Evolutionary conservation across 495 filamentous ascomycete species (phyloP).

Genomic region (Collariella sp.): DNA sequence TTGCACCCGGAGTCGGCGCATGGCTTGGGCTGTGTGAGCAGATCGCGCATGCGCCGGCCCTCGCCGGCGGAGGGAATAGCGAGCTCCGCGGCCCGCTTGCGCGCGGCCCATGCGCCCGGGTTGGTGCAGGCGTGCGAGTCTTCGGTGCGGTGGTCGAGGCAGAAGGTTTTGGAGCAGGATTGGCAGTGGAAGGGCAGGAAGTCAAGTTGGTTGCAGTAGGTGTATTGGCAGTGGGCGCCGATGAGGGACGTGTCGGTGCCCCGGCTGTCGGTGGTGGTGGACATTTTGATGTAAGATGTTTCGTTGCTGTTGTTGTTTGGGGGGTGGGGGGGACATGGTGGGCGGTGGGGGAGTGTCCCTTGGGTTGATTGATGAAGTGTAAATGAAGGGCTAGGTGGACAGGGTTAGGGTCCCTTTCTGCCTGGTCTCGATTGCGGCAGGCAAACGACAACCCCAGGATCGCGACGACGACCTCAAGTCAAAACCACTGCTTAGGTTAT

Average conservation of each 20-base stretch:
- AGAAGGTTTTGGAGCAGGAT: slow-evolving; percentile 76
- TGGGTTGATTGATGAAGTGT: slow-evolving; percentile 4
- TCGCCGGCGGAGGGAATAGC: slow-evolving; percentile 37
- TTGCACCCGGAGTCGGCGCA: slow-evolving; percentile 75
- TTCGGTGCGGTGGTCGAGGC: slow-evolving; percentile 90
- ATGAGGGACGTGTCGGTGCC: slow-evolving; percentile 73
- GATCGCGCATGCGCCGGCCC: slow-evolving; percentile 36
- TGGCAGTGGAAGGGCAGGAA: slow-evolving; percentile 95
- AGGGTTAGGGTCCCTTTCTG: slow-evolving; percentile 2
- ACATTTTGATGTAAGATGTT: slow-evolving; percentile 43
- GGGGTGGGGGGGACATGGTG: slow-evolving; percentile 35
- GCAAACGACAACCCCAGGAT: background rate
- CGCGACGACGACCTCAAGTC: background rate
- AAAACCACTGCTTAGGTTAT: background rate
- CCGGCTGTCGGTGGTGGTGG: slow-evolving; percentile 53
- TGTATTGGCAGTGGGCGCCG: slow-evolving; percentile 83
- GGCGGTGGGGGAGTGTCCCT: slow-evolving; percentile 2
- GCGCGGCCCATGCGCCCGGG: slow-evolving; percentile 78
- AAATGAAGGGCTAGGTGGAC: background rate
- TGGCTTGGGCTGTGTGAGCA: slow-evolving; percentile 36
- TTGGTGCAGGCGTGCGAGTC: slow-evolving; percentile 70
- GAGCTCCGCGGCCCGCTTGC: slow-evolving; percentile 49
- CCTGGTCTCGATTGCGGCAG: background rate
- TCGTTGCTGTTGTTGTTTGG: slow-evolving; percentile 24
- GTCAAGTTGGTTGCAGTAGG: slow-evolving; percentile 88